phyloP scores from a whole-genome alignment of 257 asterid genomes.

The Misopates orontium region DNA sequence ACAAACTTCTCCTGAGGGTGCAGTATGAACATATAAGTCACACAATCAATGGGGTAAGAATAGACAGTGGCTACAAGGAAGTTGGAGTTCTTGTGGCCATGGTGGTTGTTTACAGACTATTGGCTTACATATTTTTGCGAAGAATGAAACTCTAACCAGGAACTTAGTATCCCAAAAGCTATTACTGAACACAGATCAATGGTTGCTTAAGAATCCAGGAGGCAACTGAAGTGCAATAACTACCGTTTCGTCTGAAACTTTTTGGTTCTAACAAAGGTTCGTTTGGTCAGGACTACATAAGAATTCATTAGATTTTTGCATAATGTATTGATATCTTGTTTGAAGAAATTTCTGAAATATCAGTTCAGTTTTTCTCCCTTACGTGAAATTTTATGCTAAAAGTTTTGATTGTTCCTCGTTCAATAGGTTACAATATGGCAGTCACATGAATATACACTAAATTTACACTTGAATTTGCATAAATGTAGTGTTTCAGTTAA shows the following conservation, averaged over 20 bases:
- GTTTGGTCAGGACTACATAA: constrained; percentile 21
- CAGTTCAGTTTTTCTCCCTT: constrained; percentile 3
- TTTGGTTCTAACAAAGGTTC: constrained; percentile 31
- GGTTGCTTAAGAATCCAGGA: constrained; percentile 1
- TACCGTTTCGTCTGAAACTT: constrained; percentile 16
- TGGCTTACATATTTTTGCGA: constrained; percentile 82
- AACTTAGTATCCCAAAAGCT: constrained; percentile 31
- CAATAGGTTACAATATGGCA: background rate
- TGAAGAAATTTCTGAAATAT: constrained; percentile 22
- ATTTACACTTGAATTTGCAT: background rate
- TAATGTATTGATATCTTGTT: constrained; percentile 24
- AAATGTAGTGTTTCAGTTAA: background rate
- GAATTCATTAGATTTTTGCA: constrained; percentile 22
- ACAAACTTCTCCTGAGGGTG: constrained; percentile 91
- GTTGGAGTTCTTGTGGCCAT: constrained; percentile 63
- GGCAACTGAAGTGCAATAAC: background rate
- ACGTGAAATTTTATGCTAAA: too few relatives aligned
- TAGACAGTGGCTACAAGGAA: constrained; percentile 71
- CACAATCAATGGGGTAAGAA: constrained; percentile 60
- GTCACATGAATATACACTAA: constrained; percentile 1
- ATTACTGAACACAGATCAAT: background rate
- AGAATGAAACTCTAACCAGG: constrained; percentile 74
- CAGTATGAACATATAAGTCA: constrained; percentile 73
- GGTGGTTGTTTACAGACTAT: constrained; percentile 83
- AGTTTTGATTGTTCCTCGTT: background rate